Evolutionary conservation across 1,139 yeast species (phyloP).

Genomic region (Meyerozyma sp.): DNA sequence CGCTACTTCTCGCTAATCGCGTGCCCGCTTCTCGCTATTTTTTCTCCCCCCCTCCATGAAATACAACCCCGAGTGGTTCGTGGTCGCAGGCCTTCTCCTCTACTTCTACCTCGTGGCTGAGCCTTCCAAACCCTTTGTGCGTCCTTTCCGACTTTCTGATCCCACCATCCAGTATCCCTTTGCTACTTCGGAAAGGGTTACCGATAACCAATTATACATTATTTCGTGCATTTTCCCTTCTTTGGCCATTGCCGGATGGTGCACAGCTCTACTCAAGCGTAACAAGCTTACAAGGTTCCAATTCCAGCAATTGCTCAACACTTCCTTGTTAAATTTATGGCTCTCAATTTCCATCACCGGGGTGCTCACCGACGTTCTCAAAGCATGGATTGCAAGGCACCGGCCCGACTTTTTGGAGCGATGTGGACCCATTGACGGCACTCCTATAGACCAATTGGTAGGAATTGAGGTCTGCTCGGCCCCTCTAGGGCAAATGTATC

Average conservation of each 20-base stretch:
- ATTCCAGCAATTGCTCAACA: neutral
- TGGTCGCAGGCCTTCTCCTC: slow-evolving; percentile 11
- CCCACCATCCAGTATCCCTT: slow-evolving; percentile 15
- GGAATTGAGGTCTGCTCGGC: slow-evolving; percentile 28
- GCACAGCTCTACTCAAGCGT: slow-evolving; percentile 4
- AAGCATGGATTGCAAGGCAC: slow-evolving; percentile 21
- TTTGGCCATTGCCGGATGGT: slow-evolving; percentile 8
- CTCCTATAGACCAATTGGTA: slow-evolving; percentile 10
- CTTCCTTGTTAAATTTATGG: slow-evolving; percentile 7
- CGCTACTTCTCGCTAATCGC: no score
- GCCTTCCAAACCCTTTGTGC: slow-evolving; percentile 13
- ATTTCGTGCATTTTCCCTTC: slow-evolving; percentile 11
- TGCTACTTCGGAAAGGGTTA: slow-evolving; percentile 15
- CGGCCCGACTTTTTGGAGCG: slow-evolving; percentile 22
- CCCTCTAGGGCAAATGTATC: slow-evolving; percentile 44
- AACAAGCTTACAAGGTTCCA: neutral
- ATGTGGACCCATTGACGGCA: slow-evolving; percentile 13
- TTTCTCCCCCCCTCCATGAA: neutral
- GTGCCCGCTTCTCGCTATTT: no score
- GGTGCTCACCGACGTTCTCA: slow-evolving; percentile 18
- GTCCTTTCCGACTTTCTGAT: slow-evolving; percentile 15
- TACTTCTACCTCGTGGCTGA: slow-evolving; percentile 15
- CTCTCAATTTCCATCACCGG: slow-evolving; percentile 10
- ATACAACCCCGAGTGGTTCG: slow-evolving; percentile 14
- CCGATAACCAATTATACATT: slow-evolving; percentile 14